Evolutionary conservation across 352 stramenopile genomes (phyloP), one percentile per base, ranked within the genome.

Genomic region (Globisporangium perplexum): DNA sequence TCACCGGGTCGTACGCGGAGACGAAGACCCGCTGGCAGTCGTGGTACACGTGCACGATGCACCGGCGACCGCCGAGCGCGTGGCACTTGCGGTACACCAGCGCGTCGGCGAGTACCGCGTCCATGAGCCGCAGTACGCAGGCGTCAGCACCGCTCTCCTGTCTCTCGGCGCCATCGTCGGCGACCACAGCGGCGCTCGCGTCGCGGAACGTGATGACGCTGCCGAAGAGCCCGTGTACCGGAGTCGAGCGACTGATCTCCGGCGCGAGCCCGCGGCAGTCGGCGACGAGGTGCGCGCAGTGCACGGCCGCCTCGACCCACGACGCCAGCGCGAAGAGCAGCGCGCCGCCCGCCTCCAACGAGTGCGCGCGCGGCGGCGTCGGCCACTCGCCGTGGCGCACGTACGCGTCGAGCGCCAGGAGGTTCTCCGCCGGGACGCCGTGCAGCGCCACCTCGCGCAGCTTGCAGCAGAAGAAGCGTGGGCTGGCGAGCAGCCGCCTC

Each of bases 1-100:
- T 72, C 1, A 52, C 55, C 0, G 83, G 81, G 7, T 86, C 76
- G 61, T 93, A 93, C 5, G 65, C 78, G 23, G 57, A 85, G 33
- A 87, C 78, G 46, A 73, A 93, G 24, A 90, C 61, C 33, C 74
- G 71, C 47, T 73, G 60, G 46, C 77, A 90, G 56, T 93, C 81
- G 43, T 89, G 83, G 30, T 72, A 88, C 22, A 93, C 63, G 11
- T 54, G 83, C n/a, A 92, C 47, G 12, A 93, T 55, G 26, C 75
- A 86, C 0, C 70, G 73, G 7, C 71, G 66, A 20, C 57, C 58
- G 24, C 76, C 59, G 2, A 93, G 63, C 11, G 51, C 50, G 42
- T 77, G 66, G 12, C 69, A 70, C 24, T 68, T 74, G 24, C 81
- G 75, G 49, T 87, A 86, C 33, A 92, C 81, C 8, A 66, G 72